Evolutionary conservation across 2,329 filamentous ascomycete genomes (phyloP).

Genomic region (Colletotrichum cordylinicola): DNA sequence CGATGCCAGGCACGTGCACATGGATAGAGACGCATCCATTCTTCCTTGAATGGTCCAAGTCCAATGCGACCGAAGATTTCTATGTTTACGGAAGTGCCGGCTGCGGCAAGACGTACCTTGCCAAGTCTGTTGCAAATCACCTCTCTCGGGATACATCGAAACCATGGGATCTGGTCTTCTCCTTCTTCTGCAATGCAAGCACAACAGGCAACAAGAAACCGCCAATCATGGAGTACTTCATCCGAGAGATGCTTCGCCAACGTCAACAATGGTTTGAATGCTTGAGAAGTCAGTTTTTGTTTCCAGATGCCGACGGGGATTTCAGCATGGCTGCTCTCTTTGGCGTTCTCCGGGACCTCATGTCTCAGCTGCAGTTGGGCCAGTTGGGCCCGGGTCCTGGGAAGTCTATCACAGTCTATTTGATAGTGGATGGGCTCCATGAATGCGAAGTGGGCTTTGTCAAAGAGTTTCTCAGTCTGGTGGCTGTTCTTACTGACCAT

Average conservation of each 20-base stretch:
- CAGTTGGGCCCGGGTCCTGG: not conserved
- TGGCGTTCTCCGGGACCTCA: constrained; percentile 24
- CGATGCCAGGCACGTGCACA: constrained; percentile 21
- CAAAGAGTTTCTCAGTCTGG: constrained; percentile 2
- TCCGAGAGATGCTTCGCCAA: constrained; percentile 21
- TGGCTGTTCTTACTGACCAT: not conserved
- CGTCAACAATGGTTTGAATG: constrained; percentile 22
- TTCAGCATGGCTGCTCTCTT: constrained; percentile 9
- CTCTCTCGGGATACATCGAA: constrained; percentile 3
- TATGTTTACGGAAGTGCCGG: constrained; percentile 22
- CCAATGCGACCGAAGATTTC: constrained; percentile 8
- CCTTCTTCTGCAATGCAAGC: constrained; percentile 25
- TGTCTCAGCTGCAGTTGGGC: not conserved
- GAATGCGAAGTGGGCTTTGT: constrained; percentile 16
- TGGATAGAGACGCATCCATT: constrained; percentile 21
- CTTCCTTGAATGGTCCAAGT: constrained; percentile 24
- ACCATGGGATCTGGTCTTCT: constrained; percentile 19
- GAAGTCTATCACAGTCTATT: constrained; percentile 17
- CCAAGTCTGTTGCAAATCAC: constrained; percentile 24
- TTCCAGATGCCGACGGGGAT: not conserved
- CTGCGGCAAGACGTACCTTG: constrained; percentile 27
- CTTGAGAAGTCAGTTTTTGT: constrained; percentile 11
- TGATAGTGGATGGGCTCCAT: constrained; percentile 28
- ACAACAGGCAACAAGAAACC: constrained; percentile 15
- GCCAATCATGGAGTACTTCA: constrained; percentile 25